Base-by-base conservation (phyloP, 169 alveolate genomes). In the Hepatocystis sp. region DNA sequence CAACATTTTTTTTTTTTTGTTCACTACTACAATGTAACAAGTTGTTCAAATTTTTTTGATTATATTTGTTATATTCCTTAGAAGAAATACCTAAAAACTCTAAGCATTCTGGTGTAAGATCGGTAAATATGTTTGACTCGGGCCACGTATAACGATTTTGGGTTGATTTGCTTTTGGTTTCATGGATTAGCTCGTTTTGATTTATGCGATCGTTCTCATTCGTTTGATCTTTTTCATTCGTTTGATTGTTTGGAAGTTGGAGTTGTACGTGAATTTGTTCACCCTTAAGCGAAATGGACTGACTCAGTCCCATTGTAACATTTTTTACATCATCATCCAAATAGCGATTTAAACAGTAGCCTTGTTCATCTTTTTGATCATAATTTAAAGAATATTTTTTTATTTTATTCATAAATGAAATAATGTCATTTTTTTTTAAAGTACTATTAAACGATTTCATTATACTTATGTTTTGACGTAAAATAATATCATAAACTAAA, bases 401-500 rank as follows among this genome's bases (percentile, higher is more conserved):
- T 27, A 71, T 46, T 71, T 42, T 56, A 17, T 71, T 7, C 13
- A 71, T 60, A 32, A 71, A n/a, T 0, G 44, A 5, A 13, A 40
- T 2, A 23, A 30, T 60, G 44, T 56, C 51, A 3, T 17, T 42
- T 49, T 71, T 13, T 49, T 56, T 42, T 15, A 56, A 23, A 2
- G 76, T 21, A 61, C 84, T 61, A 15, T 51, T 49, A 53, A 81
- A 81, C 11, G 89, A 81, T 52, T 63, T 44, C 11, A 34, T 36
- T 13, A 81, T 81, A 2, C 84, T 25, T 25, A 81, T 60, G 4
- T 42, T 81, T 65, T 61, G 11, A 27, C 58, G 13, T 11, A 81
- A 15, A 61, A 81, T 34, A 61, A 81, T 51, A 81, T 92, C 93
- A 60, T 89, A 90, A 19, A 92, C 95, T 25, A 85, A 71, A 68